Conservation (phyloP, 495 filamentous ascomycete genomes). For the Haplographium delicatum region DNA sequence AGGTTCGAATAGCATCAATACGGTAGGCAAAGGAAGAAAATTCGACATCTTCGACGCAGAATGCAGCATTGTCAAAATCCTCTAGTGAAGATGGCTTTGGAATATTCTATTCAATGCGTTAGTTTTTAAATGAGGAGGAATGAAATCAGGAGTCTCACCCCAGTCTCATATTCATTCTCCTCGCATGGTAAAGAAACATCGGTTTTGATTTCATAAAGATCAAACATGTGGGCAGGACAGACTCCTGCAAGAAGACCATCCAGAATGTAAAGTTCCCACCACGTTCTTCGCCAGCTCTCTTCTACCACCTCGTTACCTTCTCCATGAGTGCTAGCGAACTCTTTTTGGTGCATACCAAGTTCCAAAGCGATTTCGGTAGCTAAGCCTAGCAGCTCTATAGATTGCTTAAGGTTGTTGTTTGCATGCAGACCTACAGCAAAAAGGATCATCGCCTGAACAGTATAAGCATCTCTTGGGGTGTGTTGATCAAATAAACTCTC, state of each 20-base stretch:
- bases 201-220: conserved; percentile 44
- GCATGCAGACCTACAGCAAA: conserved; percentile 74
- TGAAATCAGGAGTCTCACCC: conserved; percentile 46
- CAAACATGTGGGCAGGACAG: conserved; percentile 49
- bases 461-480: conserved; percentile 53
- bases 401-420: conserved; percentile 57
- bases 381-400: conserved; percentile 56
- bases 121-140: neutral
- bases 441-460: conserved; percentile 71
- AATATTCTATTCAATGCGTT: conserved; percentile 45
- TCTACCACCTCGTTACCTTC: conserved; percentile 40
- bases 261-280: conserved; percentile 85
- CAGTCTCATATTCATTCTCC: conserved; percentile 60
- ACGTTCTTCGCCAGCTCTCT: conserved; percentile 78
- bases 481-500: too few species aligned
- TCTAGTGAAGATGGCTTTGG: conserved; percentile 53
- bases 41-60: conserved; percentile 47
- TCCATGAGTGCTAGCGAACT: conserved; percentile 40
- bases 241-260: conserved; percentile 60
- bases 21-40: conserved; percentile 77
- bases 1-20: conserved; percentile 64
- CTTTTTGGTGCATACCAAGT: conserved; percentile 63
- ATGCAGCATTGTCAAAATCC: conserved; percentile 65
- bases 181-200: conserved; percentile 68
- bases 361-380: conserved; percentile 68